These are phyloP conservation scores for Marasmius sp. DNA, from an alignment of 1,284 basidiomycete genomes.

Conservation along the genomic window DNA sequence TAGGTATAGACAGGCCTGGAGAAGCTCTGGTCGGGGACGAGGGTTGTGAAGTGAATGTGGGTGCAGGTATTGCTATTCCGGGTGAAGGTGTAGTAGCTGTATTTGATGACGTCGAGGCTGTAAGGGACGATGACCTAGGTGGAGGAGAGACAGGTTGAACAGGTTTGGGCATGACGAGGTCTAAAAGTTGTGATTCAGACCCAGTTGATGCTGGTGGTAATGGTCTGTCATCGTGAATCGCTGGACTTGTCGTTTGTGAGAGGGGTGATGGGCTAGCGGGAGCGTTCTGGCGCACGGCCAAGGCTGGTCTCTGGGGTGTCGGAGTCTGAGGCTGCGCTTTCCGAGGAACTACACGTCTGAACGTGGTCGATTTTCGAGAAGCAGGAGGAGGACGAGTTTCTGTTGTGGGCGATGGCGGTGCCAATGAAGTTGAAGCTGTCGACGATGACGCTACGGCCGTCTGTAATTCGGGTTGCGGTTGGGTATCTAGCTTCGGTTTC, in stretches of 20 bases:
- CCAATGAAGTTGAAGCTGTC: not conserved
- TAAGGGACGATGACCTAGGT: constrained; percentile 13
- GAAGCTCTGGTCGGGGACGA: constrained; percentile 27
- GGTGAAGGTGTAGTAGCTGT: constrained; percentile 18
- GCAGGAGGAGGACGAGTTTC: constrained; percentile 23
- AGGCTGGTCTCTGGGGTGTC: constrained; percentile 18
- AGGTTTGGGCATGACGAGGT: constrained; percentile 5
- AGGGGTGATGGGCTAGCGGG: not conserved
- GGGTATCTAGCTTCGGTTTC: not conserved
- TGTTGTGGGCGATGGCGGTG: not conserved
- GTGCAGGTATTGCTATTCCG: constrained; percentile 18
- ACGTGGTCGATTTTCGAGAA: constrained; percentile 52
- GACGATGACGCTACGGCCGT: not conserved
- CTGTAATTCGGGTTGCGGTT: not conserved
- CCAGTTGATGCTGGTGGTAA: constrained; percentile 6
- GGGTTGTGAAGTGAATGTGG: constrained; percentile 25
- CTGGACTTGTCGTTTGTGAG: not conserved
- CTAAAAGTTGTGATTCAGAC: not conserved
- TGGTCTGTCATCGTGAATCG: not conserved
- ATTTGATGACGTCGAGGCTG: constrained; percentile 4
- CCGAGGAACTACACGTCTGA: constrained; percentile 55
- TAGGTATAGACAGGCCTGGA: constrained; percentile 19
- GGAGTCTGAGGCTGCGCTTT: constrained; percentile 43
- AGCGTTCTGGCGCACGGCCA: constrained; percentile 14
- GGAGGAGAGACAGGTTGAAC: constrained; percentile 8